phyloP scores from a whole-genome alignment of 2,329 filamentous ascomycete genomes.

The Penicillium sp. region DNA sequence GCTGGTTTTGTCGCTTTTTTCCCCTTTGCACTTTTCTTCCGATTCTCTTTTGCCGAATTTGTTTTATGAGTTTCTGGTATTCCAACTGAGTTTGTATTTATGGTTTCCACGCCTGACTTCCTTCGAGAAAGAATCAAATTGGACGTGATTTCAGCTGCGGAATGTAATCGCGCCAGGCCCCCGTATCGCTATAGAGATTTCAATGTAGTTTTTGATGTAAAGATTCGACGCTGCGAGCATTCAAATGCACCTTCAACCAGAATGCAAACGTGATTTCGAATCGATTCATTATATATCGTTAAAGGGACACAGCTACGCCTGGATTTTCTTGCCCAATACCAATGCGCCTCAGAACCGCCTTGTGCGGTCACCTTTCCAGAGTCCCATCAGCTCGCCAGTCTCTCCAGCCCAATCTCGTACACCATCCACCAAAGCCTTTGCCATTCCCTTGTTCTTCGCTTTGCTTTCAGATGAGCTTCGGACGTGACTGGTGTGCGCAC shows the following conservation, averaged over 20 bases:
- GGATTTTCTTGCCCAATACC: neutral
- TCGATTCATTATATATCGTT: conserved; percentile 1
- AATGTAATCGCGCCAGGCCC: neutral
- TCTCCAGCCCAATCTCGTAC: conserved; percentile 56
- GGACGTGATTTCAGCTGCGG: neutral
- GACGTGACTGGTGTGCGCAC: conserved; percentile 35
- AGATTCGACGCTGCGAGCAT: too few species aligned
- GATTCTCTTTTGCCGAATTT: neutral
- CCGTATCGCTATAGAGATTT: too few species aligned
- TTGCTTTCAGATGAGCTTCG: conserved; percentile 31
- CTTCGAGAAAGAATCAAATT: too few species aligned
- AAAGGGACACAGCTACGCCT: neutral
- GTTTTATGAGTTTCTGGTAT: neutral
- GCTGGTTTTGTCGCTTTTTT: neutral
- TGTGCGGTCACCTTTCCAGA: conserved; percentile 55
- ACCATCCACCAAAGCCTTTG: conserved; percentile 57
- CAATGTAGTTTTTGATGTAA: neutral
- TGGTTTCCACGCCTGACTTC: too few species aligned
- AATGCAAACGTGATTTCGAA: neutral
- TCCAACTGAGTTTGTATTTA: too few species aligned
- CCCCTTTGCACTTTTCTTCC: conserved; percentile 5
- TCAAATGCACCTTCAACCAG: neutral
- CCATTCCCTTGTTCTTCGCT: conserved; percentile 53
- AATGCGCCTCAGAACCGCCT: conserved; percentile 36
- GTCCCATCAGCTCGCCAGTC: conserved; percentile 57